These are phyloP conservation scores for Hawksworthiomyces lignivorus DNA, from an alignment of 2,329 filamentous ascomycete genomes.

Conservation along the genomic window DNA sequence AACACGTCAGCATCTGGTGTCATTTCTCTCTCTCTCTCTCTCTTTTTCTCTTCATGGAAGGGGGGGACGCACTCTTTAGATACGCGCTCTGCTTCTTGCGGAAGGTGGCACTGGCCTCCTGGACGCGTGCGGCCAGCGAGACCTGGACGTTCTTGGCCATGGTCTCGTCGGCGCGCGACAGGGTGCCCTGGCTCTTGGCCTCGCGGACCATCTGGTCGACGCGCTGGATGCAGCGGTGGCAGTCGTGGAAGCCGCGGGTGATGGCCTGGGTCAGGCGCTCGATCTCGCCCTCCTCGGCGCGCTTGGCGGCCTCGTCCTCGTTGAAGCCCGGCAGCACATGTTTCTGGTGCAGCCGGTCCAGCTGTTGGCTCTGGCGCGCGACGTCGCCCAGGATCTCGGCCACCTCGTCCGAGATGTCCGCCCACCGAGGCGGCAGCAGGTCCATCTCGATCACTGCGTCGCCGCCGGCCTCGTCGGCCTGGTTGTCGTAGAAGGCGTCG, in stretches of 20 bases:
- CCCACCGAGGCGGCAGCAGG: slow-evolving; percentile 87
- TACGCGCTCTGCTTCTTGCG: slow-evolving; percentile 97
- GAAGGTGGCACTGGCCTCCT: slow-evolving; percentile 86
- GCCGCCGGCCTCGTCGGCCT: slow-evolving; percentile 63
- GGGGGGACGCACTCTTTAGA: slow-evolving; percentile 75
- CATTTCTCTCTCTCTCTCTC: not conserved
- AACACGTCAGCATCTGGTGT: not conserved
- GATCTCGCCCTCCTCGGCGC: slow-evolving; percentile 79
- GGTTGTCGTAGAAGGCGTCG: slow-evolving; percentile 62
- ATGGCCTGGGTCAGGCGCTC: slow-evolving; percentile 85
- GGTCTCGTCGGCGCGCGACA: slow-evolving; percentile 77
- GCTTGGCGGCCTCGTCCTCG: slow-evolving; percentile 76
- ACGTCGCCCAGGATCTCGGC: slow-evolving; percentile 74
- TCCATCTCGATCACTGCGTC: slow-evolving; percentile 99
- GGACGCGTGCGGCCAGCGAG: slow-evolving; percentile 76
- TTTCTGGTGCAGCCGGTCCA: slow-evolving; percentile 93
- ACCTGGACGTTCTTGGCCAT: slow-evolving; percentile 97
- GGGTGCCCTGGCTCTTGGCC: slow-evolving; percentile 60
- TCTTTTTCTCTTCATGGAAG: not conserved
- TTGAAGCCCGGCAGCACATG: slow-evolving; percentile 95
- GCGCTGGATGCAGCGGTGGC: slow-evolving; percentile 79
- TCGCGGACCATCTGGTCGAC: slow-evolving; percentile 84
- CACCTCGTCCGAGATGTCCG: slow-evolving; percentile 90
- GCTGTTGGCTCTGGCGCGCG: slow-evolving; percentile 69
- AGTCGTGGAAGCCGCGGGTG: slow-evolving; percentile 81